A percentile compares a stretch with the other conserved stretches of the same genome.
These are phyloP conservation scores for Plenodomus tracheiphilus DNA, from an alignment of 2,329 filamentous ascomycete species.

Conservation along the genomic window DNA sequence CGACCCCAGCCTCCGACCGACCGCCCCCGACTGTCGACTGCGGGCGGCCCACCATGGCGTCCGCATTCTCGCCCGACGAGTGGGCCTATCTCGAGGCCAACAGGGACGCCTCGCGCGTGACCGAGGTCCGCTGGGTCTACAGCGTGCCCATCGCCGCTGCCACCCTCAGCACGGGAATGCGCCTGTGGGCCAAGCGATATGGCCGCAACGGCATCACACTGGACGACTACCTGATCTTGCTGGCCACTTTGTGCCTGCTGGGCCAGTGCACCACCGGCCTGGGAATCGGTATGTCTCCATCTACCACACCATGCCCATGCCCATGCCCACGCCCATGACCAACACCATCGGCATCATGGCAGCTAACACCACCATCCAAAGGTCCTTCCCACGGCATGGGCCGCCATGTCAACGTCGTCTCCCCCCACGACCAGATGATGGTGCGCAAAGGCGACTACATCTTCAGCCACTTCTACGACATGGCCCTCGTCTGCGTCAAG, in stretches of 20 bases:
- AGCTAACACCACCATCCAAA: conserved; percentile 15
- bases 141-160: conserved; percentile 34
- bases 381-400: conserved; percentile 41
- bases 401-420: conserved; percentile 35
- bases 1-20: neutral
- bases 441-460: conserved; percentile 42
- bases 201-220: conserved; percentile 37
- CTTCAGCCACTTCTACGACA: conserved; percentile 42
- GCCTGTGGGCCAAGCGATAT: conserved; percentile 35
- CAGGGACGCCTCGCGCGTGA: conserved; percentile 30
- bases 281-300: conserved; percentile 24
- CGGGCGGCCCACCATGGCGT: conserved; percentile 16
- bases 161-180: conserved; percentile 27
- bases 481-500: conserved; percentile 37
- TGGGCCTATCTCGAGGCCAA: conserved; percentile 35
- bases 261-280: conserved; percentile 35
- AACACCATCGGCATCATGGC: neutral
- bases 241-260: conserved; percentile 37
- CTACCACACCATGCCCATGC: no score
- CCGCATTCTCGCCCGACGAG: conserved; percentile 33
- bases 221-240: conserved; percentile 37
- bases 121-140: conserved; percentile 38
- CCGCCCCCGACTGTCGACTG: neutral
- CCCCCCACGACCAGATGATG: conserved; percentile 30
- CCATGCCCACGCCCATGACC: neutral